A percentile compares a stretch with the other conserved stretches of the same genome.
phyloP scores from a whole-genome alignment of 345 rosid species.

The Camelina laxa region DNA sequence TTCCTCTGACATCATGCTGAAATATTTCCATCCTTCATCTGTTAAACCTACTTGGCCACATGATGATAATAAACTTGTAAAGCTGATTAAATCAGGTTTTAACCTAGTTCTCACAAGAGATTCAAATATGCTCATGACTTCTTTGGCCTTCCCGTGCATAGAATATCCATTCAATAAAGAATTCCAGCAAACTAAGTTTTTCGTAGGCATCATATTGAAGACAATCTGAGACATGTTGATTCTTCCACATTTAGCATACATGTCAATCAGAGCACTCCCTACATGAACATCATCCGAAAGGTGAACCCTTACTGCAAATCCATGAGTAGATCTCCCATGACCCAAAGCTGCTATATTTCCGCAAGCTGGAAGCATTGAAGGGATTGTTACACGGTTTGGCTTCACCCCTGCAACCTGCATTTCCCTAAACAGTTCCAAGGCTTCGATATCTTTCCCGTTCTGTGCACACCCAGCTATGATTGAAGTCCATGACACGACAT shows the following conservation, averaged over 20 bases:
- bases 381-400: conserved; percentile 69
- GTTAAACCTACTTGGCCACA: conserved; percentile 69
- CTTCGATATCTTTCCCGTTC: conserved; percentile 69
- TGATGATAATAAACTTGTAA: conserved; percentile 63
- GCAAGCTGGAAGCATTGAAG: conserved; percentile 71
- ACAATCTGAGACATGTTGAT: conserved; percentile 55
- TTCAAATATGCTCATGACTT: conserved; percentile 60
- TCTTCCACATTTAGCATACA: conserved; percentile 83
- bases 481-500: conserved; percentile 73
- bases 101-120: conserved; percentile 54
- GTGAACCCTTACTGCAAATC: conserved; percentile 55
- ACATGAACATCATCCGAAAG: conserved; percentile 58
- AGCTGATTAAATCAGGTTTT: conserved; percentile 68
- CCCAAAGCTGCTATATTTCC: conserved; percentile 68
- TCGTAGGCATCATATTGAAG: conserved; percentile 61
- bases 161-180: conserved; percentile 70
- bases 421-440: conserved; percentile 61
- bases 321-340: conserved; percentile 67
- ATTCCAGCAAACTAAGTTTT: conserved; percentile 79
- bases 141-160: conserved; percentile 70
- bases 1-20: conserved; percentile 56
- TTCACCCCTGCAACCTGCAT: conserved; percentile 64
- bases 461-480: conserved; percentile 64
- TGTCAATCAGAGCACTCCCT: conserved; percentile 72
- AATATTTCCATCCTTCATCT: conserved; percentile 59